Base-by-base conservation (phyloP, 306 rosid genomes). In the Castanea mollissima region DNA sequence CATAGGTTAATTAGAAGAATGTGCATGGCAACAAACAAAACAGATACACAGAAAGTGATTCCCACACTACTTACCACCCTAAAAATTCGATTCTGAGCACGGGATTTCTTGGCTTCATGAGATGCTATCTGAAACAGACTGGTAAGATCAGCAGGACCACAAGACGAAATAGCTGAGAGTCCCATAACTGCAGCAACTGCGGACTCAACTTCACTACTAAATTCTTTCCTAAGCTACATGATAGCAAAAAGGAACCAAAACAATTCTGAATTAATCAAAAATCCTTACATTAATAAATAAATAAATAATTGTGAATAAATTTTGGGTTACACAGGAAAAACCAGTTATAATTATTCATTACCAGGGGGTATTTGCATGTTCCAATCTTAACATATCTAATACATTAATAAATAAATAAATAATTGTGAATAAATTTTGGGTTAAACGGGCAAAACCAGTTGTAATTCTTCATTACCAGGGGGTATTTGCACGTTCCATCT, bases 31-130 rank as follows among this genome's bases (percentile, higher is more conserved):
- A 80, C 51, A 44, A 34, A 77, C 18, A 75, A 69, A 68, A 56
- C 51, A 69, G 20, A 63, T 5, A 79, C 68, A 54, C 58, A 77
- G 63, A 73, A 54, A 32, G 19, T 29, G 55, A 81, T 55, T 60
- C 34, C 52, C 62, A 67, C 34, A 49, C 58, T 14, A 79, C 91
- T 83, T 75, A 93, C 98, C 85, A 93, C 97, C 85, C 99, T 87
- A 44, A 93, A 76, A 69, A 91, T 87, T 56, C 96, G 97, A 81
- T 89, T 93, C 64, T 85, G 90, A 54, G 80, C 35, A 13, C 88
- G 90, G 5, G 97, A 93, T 74, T 89, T 95, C 87, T 78, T 91
- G 65, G 99, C 92, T 90, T 95, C 99, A 49, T 90, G 91, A 77
- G 94, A 85, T 34, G 96, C 98, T 55, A 90, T 81, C 7, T 85